Base-by-base conservation (phyloP, 306 rosid species). In the Calophaca sinica region DNA sequence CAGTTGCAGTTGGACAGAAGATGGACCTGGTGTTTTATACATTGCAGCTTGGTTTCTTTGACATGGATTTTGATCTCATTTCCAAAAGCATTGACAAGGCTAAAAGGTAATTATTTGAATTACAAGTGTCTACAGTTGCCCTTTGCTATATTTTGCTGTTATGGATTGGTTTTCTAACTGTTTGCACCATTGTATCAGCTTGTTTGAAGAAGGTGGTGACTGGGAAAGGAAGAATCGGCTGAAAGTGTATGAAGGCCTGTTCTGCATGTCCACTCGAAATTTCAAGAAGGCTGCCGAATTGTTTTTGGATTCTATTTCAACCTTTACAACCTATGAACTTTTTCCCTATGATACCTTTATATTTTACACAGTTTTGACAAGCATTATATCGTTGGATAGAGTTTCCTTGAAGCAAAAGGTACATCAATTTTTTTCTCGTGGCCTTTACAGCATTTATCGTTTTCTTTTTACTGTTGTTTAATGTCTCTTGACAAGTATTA, bases 171-270 rank as follows among this genome's bases (percentile, higher is more conserved):
- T 73, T 68, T 77, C 42, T 73, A 41, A 91, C 79, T 72, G 10
- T 70, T 78, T 85, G 53, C 63, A 52, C 6, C 15, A 13, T 79
- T 75, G 13, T 76, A 63, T 36, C 86, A 94, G 98, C 82, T 92
- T 94, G 90, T 94, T 94, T 85, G 99, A 94, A 86, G 98, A 94
- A 86, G 99, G 99, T 46, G 99, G 99, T 69, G 99, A 94, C 78
- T 94, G 99, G 99, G 99, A 94, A 83, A 87, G 99, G 85, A 94
- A 94, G 90, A 94, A 94, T 54, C 82, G 99, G 6, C 70, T 94
- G 84, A 92, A 94, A 89, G 97, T 94, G 53, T 94, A 94, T 53
- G 99, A 94, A 84, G 97, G 99, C 81, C 72, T 94, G 82, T 92
- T 74, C 84, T 90, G 90, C 89, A 86, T 94, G 98, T 87, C 98